Evolutionary conservation across 345 rosid species (phyloP).

Genomic region (Mercurialis annua): DNA sequence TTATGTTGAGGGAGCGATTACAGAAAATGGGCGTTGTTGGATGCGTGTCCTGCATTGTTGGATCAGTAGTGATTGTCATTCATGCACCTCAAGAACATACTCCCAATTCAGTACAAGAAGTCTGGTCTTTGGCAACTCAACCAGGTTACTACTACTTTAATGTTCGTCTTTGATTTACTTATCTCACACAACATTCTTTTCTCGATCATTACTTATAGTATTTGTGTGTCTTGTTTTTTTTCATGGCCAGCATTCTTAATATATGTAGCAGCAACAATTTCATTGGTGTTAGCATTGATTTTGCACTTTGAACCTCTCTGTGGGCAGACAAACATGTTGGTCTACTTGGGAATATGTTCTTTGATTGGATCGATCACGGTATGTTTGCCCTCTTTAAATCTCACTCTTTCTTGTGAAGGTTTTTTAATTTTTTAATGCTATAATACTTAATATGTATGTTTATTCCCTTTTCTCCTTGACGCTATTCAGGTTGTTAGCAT

Average conservation of each 20-base stretch:
- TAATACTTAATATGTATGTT: background rate
- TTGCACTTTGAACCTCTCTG: slow-evolving; percentile 79
- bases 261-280: slow-evolving; percentile 62
- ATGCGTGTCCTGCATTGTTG: slow-evolving; percentile 80
- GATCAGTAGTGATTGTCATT: slow-evolving; percentile 79
- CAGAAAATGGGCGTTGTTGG: slow-evolving; percentile 80
- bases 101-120: slow-evolving; percentile 66
- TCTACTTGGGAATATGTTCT: slow-evolving; percentile 87
- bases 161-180: slow-evolving; percentile 14
- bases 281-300: slow-evolving; percentile 67
- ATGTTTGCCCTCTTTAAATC: background rate
- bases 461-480: background rate
- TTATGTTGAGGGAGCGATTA: slow-evolving; percentile 68
- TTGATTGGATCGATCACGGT: slow-evolving; percentile 82
- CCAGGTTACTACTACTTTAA: slow-evolving; percentile 47
- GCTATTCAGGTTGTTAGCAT: slow-evolving; percentile 76
- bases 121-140: slow-evolving; percentile 79
- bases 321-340: slow-evolving; percentile 78
- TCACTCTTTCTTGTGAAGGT: background rate
- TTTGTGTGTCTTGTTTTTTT: background rate
- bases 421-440: background rate
- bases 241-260: slow-evolving; percentile 83
- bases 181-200: slow-evolving; percentile 5
- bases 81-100: slow-evolving; percentile 92
- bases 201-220: slow-evolving; percentile 10